These are phyloP conservation scores for Asterionellopsis glacialis DNA, from an alignment of 108 stramenopile genomes.

Conservation along the genomic window DNA sequence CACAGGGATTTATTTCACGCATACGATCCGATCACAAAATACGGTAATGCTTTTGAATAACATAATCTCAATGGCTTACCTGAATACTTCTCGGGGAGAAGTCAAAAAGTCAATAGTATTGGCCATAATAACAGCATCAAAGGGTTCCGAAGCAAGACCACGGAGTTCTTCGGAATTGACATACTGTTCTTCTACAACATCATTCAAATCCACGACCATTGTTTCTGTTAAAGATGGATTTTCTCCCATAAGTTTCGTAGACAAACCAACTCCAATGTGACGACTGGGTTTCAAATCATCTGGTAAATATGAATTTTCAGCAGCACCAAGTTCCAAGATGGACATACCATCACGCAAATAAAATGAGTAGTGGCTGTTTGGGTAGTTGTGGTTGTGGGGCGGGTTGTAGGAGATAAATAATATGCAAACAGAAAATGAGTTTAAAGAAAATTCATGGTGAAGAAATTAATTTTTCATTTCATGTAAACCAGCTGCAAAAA, in stretches of 20 bases:
- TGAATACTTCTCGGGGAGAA: conserved; percentile 80
- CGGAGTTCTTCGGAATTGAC: conserved; percentile 65
- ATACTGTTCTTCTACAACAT: conserved; percentile 61
- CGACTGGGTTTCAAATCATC: conserved; percentile 48
- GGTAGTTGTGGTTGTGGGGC: neutral
- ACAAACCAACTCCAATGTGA: conserved; percentile 77
- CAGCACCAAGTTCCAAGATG: conserved; percentile 80
- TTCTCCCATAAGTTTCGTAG: conserved; percentile 51
- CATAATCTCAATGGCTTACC: conserved; percentile 22
- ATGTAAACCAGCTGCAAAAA: too few relatives aligned
- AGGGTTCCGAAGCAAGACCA: conserved; percentile 44
- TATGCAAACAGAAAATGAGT: conserved; percentile 1
- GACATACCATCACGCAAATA: conserved; percentile 79
- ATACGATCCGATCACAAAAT: neutral
- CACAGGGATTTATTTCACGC: neutral
- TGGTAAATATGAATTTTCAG: conserved; percentile 81
- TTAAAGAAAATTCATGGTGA: neutral
- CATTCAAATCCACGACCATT: conserved; percentile 71
- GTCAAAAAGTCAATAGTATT: conserved; percentile 83
- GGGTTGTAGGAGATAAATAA: too few relatives aligned
- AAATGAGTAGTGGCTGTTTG: conserved; percentile 73
- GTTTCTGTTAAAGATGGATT: conserved; percentile 75
- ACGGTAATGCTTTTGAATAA: conserved; percentile 1
- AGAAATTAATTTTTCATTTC: too few relatives aligned
- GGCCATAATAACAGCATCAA: conserved; percentile 82